Evolutionary conservation across 1,139 yeast species (phyloP).

Genomic region (Diutina neorugosa): DNA sequence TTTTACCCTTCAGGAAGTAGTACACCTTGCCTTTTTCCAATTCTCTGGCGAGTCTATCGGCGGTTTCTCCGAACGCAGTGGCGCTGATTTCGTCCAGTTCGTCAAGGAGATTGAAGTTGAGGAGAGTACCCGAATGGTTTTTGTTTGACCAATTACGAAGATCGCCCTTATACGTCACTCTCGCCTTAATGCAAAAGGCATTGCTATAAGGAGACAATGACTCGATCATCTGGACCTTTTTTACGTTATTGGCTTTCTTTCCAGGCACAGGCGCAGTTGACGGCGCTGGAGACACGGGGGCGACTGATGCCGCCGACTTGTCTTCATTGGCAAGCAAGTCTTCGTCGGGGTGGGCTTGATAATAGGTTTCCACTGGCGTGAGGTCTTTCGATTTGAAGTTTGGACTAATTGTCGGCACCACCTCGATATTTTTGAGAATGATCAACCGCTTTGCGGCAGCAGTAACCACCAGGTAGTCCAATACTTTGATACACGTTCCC

Average conservation of each 20-base stretch:
- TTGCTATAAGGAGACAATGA: slow-evolving; percentile 85
- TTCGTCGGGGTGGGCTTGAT: background rate
- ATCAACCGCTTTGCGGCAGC: background rate
- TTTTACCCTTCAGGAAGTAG: slow-evolving; percentile 69
- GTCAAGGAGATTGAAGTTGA: slow-evolving; percentile 79
- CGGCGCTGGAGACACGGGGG: background rate
- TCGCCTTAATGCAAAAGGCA: slow-evolving; percentile 87
- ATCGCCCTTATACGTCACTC: slow-evolving; percentile 82
- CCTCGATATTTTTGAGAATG: background rate
- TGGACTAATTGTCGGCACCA: background rate
- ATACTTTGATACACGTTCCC: background rate
- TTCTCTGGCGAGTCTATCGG: slow-evolving; percentile 61
- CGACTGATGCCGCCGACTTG: background rate
- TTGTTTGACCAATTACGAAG: slow-evolving; percentile 74
- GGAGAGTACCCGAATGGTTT: slow-evolving; percentile 62
- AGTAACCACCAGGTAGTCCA: background rate
- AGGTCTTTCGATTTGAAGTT: background rate
- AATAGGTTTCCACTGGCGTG: background rate
- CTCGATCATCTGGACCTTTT: slow-evolving; percentile 62
- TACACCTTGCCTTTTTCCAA: slow-evolving; percentile 87
- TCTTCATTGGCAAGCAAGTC: background rate
- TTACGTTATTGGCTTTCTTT: too few species aligned
- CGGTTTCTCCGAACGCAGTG: slow-evolving; percentile 84
- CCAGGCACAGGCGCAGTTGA: too few species aligned
- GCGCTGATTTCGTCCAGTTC: slow-evolving; percentile 96